Evolutionary conservation across 2,329 filamentous ascomycete genomes (phyloP).

Genomic region (Xylaria sp.): DNA sequence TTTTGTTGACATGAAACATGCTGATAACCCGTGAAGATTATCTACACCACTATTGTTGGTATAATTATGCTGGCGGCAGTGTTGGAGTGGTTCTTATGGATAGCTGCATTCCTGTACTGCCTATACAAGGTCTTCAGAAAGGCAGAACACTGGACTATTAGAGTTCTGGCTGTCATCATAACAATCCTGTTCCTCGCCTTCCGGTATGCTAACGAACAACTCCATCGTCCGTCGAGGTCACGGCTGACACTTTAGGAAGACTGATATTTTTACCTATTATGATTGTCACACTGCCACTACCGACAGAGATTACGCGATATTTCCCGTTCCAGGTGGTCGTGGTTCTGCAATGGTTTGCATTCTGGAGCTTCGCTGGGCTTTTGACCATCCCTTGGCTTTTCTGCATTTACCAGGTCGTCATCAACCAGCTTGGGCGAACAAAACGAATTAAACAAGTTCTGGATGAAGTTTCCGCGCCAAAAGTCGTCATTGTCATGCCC

Average conservation of each 20-base stretch:
- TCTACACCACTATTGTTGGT: constrained; percentile 85
- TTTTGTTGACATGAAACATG: background rate
- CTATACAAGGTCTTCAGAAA: constrained; percentile 88
- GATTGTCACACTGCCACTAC: constrained; percentile 90
- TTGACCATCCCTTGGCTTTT: constrained; percentile 92
- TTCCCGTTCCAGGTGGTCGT: constrained; percentile 77
- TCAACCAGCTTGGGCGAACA: constrained; percentile 82
- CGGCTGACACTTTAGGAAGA: constrained; percentile 57
- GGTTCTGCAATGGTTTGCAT: constrained; percentile 92
- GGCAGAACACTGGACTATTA: constrained; percentile 87
- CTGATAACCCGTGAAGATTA: constrained; percentile 67
- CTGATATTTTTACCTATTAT: constrained; percentile 91
- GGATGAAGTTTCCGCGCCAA: constrained; percentile 87
- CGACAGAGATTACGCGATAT: constrained; percentile 74
- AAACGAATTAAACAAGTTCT: constrained; percentile 86
- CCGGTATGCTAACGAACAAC: constrained; percentile 64
- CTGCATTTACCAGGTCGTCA: constrained; percentile 91
- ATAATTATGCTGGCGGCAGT: constrained; percentile 84
- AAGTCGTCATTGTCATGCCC: constrained; percentile 96
- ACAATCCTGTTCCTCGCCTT: constrained; percentile 78
- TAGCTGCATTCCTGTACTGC: constrained; percentile 94
- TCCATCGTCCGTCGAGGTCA: background rate
- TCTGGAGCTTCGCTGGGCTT: constrained; percentile 89
- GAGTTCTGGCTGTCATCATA: constrained; percentile 79
- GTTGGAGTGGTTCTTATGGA: constrained; percentile 94